Base-by-base conservation (phyloP, 441 rosid genomes). In the Brassica balearica region DNA sequence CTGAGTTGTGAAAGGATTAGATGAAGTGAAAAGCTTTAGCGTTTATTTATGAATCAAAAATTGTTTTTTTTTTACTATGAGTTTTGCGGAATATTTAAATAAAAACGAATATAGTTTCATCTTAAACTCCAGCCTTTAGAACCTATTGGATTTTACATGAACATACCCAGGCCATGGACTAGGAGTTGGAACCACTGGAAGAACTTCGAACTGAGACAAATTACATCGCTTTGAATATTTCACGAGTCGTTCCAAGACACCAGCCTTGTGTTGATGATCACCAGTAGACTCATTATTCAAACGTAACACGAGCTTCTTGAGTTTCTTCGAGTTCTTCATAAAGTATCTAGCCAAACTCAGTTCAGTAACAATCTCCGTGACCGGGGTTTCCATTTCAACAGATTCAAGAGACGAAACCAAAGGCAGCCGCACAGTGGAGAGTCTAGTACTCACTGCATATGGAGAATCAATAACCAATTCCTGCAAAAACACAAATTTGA, bases 351-450 rank as follows among this genome's bases (percentile, higher is more conserved):
- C 68, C 68, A 72, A 55, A 2, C 63, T 15, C 43, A 61, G 65
- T 19, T 5, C 43, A 10, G 27, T 61, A 60, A 5, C 15, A 41
- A 22, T 2, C 75, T 60, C 14, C 58, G 58, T 71, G 67, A 41
- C 17, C 23, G 25, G 15, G 23, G 58, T 71, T 17, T 41, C 68
- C 23, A 71, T 38, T 60, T 71, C 75, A 22, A 71, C 67, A 8
- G 36, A 59, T 60, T 71, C 67, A 1, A 71, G 75, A 6, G 75
- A 71, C 25, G 75, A 71, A 14, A 38, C 67, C 67, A 71, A 60
- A 60, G 75, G 6, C 23, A 60, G 23, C 41, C 3, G 46, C 41
- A 60, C 58, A 60, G 41, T 23, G 41, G 59, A 8, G 19, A 36
- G 41, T 36, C 41, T 36, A 36, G 10, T 36, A 36, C 41, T 36